phyloP scores from a whole-genome alignment of 208 protist species.

The Trypanosomatidae sp. region DNA sequence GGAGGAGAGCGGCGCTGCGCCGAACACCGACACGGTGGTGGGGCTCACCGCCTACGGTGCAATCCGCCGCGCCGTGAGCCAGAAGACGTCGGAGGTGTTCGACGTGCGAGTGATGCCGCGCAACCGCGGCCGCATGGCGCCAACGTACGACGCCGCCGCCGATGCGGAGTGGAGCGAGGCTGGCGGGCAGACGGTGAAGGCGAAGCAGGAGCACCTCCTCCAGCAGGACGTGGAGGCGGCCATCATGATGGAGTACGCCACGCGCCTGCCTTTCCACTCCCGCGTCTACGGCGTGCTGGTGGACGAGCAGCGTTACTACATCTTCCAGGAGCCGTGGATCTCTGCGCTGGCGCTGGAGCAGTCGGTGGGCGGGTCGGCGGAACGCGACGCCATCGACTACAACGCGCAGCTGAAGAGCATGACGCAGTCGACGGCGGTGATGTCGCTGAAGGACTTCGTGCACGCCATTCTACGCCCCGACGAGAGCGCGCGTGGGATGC shows the following conservation, averaged over 20 bases:
- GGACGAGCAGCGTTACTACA: constrained; percentile 80
- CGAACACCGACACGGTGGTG: constrained; percentile 42
- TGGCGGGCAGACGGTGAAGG: constrained; percentile 26
- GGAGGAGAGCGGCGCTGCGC: constrained; percentile 5
- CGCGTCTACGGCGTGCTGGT: constrained; percentile 75
- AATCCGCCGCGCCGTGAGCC: constrained; percentile 62
- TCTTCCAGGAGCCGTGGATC: constrained; percentile 79
- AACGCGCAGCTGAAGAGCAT: constrained; percentile 51
- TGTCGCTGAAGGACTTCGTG: constrained; percentile 78
- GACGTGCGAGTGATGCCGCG: constrained; percentile 79
- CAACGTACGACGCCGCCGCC: constrained; percentile 11
- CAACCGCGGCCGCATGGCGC: constrained; percentile 52
- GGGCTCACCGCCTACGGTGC: constrained; percentile 64
- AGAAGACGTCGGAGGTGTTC: constrained; percentile 72
- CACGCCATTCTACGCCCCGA: constrained; percentile 46
- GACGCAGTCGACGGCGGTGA: constrained; percentile 39
- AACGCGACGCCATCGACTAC: constrained; percentile 42
- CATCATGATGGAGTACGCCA: constrained; percentile 79
- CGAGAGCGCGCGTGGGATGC: constrained; percentile 11
- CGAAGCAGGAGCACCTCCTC: constrained; percentile 45
- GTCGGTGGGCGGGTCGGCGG: constrained; percentile 21
- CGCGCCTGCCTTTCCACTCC: constrained; percentile 66
- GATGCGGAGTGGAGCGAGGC: neutral
- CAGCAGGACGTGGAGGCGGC: constrained; percentile 72
- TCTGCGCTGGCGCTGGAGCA: constrained; percentile 66